These are phyloP conservation scores for Xylariales sp. DNA, from an alignment of 2,329 filamentous ascomycete species.

Conservation along the genomic window DNA sequence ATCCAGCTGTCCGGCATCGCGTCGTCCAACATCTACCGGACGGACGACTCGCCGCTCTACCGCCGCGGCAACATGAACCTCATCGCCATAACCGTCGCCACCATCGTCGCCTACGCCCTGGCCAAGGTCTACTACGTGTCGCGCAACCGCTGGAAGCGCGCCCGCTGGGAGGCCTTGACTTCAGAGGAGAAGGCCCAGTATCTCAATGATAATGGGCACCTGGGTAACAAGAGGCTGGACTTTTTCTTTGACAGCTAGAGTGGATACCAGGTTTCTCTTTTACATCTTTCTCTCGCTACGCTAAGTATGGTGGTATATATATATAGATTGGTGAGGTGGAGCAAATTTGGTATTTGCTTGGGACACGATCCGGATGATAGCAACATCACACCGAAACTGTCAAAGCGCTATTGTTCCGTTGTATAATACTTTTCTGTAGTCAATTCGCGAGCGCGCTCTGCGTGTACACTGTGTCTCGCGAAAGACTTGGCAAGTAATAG, in stretches of 20 bases:
- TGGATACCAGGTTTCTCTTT: too few relatives aligned
- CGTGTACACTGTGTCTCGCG: too few relatives aligned
- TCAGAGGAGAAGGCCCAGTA: conserved; percentile 2
- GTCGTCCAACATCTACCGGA: conserved; percentile 41
- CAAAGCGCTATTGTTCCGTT: too few relatives aligned
- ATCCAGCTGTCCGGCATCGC: conserved; percentile 43
- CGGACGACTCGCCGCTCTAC: conserved; percentile 37
- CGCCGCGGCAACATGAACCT: conserved; percentile 33
- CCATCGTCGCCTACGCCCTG: conserved; percentile 26
- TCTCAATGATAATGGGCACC: conserved; percentile 1
- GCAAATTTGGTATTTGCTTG: too few relatives aligned
- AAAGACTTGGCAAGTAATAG: too few relatives aligned
- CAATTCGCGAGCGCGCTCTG: too few relatives aligned
- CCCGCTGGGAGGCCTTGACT: background rate
- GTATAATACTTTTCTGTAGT: too few relatives aligned
- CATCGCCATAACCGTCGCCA: conserved; percentile 23
- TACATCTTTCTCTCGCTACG: too few relatives aligned
- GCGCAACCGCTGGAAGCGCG: conserved; percentile 1
- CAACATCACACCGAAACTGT: too few relatives aligned
- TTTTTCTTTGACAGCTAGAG: conserved; percentile 4
- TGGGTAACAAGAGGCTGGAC: conserved; percentile 3
- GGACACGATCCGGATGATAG: too few relatives aligned
- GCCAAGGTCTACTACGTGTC: conserved; percentile 10
- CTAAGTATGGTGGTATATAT: too few relatives aligned
- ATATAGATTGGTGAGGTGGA: too few relatives aligned